Percentiles rank a stretch among this genome's conserved stretches.
These are phyloP conservation scores for Cairneyella variabilis DNA, from an alignment of 495 filamentous ascomycete genomes.

Conservation along the genomic window DNA sequence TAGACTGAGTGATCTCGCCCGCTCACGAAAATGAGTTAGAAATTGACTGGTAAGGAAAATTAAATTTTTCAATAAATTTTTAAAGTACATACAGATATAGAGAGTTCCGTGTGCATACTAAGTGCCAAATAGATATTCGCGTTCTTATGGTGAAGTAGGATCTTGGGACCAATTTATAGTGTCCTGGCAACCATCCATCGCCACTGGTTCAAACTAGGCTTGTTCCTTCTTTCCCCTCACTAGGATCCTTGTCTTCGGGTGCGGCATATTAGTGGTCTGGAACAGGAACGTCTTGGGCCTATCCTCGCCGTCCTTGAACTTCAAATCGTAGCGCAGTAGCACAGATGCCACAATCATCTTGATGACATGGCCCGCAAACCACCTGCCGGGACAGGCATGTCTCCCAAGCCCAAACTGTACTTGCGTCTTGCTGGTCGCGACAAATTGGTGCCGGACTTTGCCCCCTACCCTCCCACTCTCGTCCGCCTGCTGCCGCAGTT, in stretches of 20 bases:
- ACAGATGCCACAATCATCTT: constrained; percentile 42
- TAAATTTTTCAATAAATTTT: no score
- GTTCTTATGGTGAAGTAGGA: no score
- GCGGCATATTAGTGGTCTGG: constrained; percentile 20
- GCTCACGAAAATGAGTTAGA: no score
- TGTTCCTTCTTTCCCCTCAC: no score
- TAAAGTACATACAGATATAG: no score
- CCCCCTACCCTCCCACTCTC: constrained; percentile 27
- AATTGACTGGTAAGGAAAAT: no score
- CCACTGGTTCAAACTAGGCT: no score
- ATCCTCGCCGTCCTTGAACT: constrained; percentile 34
- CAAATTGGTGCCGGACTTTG: constrained; percentile 45
- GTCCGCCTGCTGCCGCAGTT: constrained; percentile 34
- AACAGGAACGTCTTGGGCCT: constrained; percentile 30
- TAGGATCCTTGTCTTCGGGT: constrained; percentile 26
- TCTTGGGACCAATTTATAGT: no score
- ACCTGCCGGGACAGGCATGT: constrained; percentile 51
- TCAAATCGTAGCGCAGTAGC: constrained; percentile 44
- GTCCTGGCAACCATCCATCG: no score
- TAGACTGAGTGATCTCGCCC: no score
- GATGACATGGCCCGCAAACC: constrained; percentile 48
- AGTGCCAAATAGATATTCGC: no score
- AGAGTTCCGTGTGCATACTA: no score
- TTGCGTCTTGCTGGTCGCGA: constrained; percentile 37
- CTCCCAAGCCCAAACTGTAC: constrained; percentile 49